Evolutionary conservation across 2,329 filamentous ascomycete species (phyloP).

Genomic region (Emmonsiellopsis sp.): DNA sequence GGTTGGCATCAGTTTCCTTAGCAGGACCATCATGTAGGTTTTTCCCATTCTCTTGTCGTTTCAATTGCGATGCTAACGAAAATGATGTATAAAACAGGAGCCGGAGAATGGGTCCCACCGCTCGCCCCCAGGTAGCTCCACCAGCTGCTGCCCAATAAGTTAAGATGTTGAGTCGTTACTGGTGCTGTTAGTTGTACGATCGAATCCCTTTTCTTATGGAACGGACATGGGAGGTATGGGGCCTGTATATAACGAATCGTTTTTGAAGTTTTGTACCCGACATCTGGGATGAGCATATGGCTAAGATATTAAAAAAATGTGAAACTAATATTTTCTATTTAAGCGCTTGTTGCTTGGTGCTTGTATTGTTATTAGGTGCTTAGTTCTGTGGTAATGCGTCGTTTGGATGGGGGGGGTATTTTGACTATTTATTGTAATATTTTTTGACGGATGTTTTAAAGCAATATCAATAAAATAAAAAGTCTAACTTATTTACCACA

Average conservation of each 20-base stretch:
- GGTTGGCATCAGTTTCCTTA: slow-evolving; percentile 53
- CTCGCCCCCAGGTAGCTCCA: slow-evolving; percentile 9
- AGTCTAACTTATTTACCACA: too few species aligned
- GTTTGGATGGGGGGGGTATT: too few species aligned
- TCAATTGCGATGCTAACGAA: slow-evolving; percentile 4
- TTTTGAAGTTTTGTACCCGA: not conserved
- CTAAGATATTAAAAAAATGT: not conserved
- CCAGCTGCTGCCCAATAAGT: slow-evolving; percentile 18
- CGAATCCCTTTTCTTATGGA: not conserved
- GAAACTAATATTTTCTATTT: too few species aligned
- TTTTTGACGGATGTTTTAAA: too few species aligned
- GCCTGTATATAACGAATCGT: not conserved
- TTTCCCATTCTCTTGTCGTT: not conserved
- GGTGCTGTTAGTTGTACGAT: too few species aligned
- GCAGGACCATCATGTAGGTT: slow-evolving; percentile 53
- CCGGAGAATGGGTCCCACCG: slow-evolving; percentile 14
- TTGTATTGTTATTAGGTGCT: too few species aligned
- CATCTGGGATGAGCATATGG: not conserved
- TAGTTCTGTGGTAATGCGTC: too few species aligned
- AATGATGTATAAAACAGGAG: slow-evolving; percentile 15
- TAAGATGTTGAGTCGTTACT: not conserved
- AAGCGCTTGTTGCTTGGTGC: too few species aligned
- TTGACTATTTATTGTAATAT: too few species aligned
- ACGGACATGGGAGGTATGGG: not conserved
- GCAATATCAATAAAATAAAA: too few species aligned